Conservation (phyloP, 2,329 filamentous ascomycete species). For the Microdochium trichocladiopsis region DNA sequence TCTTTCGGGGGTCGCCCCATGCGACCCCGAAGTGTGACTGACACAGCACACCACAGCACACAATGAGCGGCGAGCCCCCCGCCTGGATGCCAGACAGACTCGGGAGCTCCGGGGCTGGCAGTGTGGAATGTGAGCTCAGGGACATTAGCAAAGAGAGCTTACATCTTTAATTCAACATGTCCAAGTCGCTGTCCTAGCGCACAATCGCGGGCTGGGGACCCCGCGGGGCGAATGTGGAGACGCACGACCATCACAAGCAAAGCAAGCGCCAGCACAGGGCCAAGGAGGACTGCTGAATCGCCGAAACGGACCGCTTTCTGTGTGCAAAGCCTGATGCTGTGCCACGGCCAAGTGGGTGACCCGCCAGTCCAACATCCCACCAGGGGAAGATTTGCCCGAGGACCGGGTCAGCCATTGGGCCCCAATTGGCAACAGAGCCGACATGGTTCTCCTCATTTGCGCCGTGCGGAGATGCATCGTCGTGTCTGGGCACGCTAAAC, state of each 20-base stretch:
- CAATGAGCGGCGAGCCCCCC: too few species aligned
- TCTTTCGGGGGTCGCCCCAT: not conserved
- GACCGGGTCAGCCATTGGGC: not conserved
- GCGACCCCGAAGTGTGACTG: not conserved
- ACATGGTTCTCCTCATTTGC: not conserved
- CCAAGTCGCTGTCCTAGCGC: too few species aligned
- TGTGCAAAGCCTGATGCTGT: not conserved
- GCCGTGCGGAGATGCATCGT: not conserved
- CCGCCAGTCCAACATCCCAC: not conserved
- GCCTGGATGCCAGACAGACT: too few species aligned
- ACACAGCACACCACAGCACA: too few species aligned
- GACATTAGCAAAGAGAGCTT: too few species aligned
- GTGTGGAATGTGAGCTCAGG: too few species aligned
- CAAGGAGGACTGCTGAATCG: not conserved
- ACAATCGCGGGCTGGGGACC: not conserved
- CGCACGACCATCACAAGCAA: too few species aligned
- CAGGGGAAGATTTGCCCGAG: not conserved
- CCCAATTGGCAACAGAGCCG: not conserved
- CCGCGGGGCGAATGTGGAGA: not conserved
- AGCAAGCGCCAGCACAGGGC: not conserved
- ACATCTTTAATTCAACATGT: too few species aligned
- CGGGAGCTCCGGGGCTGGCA: too few species aligned
- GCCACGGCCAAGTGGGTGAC: not conserved
- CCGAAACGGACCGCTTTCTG: not conserved
- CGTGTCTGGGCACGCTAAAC: too few species aligned